phyloP scores from a whole-genome alignment of 139 green algal genomes.

The Raphidocelis subcapitata region DNA sequence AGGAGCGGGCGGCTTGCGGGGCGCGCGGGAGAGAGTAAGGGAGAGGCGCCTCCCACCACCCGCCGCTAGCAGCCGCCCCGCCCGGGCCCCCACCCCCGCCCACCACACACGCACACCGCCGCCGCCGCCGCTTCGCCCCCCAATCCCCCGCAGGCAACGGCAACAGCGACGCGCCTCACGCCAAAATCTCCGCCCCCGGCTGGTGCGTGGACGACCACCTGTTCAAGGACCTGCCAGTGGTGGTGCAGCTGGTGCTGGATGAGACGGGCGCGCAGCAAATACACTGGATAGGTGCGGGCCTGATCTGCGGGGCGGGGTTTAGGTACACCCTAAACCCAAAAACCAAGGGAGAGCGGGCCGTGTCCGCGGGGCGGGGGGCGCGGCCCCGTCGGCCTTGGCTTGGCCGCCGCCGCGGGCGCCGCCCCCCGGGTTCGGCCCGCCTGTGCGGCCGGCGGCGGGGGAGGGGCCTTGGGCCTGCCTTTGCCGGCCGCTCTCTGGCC shows the following conservation, averaged over 20 bases:
- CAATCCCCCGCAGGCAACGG: slow-evolving; percentile 19
- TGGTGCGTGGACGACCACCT: slow-evolving; percentile 34
- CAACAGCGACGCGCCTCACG: slow-evolving; percentile 9
- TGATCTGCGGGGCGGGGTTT: too few relatives aligned
- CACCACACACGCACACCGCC: neutral
- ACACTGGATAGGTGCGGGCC: slow-evolving; percentile 26
- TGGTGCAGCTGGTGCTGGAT: slow-evolving; percentile 20
- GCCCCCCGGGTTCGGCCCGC: too few relatives aligned
- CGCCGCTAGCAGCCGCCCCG: neutral
- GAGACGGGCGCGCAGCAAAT: slow-evolving; percentile 16
- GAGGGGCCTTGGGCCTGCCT: too few relatives aligned
- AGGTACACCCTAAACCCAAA: too few relatives aligned
- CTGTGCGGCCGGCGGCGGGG: too few relatives aligned
- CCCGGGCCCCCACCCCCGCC: neutral
- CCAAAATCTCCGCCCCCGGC: neutral
- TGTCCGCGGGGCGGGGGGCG: too few relatives aligned
- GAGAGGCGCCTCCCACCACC: neutral
- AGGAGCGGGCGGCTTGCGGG: neutral
- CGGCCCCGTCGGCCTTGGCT: too few relatives aligned
- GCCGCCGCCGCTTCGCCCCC: neutral
- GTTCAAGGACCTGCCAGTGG: slow-evolving; percentile 11
- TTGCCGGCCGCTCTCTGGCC: too few relatives aligned
- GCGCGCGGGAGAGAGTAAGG: neutral
- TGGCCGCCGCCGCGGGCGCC: too few relatives aligned
- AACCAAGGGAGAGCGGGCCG: too few relatives aligned